Percentiles rank a stretch among this genome's conserved stretches.
phyloP scores from a whole-genome alignment of 1,139 yeast genomes.

The Magnusiomyces magnusii region DNA sequence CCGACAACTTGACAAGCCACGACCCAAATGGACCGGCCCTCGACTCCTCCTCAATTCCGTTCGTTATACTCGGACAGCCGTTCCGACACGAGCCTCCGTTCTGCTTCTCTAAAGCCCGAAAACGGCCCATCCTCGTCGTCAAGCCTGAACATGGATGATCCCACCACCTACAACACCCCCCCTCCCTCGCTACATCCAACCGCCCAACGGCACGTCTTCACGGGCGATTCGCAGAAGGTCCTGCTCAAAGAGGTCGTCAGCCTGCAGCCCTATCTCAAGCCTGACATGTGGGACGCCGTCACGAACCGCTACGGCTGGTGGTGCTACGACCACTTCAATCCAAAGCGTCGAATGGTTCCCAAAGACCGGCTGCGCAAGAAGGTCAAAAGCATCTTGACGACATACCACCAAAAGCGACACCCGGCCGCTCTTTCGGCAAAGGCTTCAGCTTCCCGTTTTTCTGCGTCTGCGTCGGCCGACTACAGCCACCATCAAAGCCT shows the following conservation, averaged over 20 bases:
- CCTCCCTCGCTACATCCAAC: conserved; percentile 14
- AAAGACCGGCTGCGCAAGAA: conserved; percentile 15
- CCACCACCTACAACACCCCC: conserved; percentile 6
- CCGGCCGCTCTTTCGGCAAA: background rate
- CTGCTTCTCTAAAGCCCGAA: background rate
- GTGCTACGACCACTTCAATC: conserved; percentile 14
- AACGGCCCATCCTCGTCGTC: background rate
- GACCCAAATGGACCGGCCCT: background rate
- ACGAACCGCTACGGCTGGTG: conserved; percentile 16
- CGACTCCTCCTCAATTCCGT: background rate
- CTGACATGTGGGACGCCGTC: conserved; percentile 16
- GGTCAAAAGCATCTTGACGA: conserved; percentile 13
- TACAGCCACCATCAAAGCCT: background rate
- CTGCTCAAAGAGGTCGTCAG: conserved; percentile 13
- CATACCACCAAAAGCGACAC: conserved; percentile 3
- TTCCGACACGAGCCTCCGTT: background rate
- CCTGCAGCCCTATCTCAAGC: conserved; percentile 12
- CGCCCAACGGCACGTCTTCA: conserved; percentile 15
- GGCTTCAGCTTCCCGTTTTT: background rate
- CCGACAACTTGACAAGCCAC: no score
- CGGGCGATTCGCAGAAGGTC: conserved; percentile 12
- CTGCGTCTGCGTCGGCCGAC: background rate
- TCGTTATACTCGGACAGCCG: background rate
- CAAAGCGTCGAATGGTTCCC: conserved; percentile 14
- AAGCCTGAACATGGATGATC: background rate